Evolutionary conservation across 176 grass and related monocot genomes (phyloP).

Genomic region (Musa beccarii): DNA sequence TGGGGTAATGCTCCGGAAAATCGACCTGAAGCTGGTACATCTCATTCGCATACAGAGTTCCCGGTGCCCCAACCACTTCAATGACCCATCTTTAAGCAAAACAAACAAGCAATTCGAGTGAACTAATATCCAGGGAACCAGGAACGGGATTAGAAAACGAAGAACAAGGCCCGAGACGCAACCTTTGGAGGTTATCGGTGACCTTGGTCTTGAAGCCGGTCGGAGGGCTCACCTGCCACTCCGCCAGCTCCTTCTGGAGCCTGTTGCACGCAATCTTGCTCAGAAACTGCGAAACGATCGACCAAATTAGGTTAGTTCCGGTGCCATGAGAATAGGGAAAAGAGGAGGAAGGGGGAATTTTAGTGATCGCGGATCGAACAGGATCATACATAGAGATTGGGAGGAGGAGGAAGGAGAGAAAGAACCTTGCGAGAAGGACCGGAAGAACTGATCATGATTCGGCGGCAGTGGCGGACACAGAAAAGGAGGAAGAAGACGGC

Average conservation of each 20-base stretch:
- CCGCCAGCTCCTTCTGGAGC: conserved; percentile 81
- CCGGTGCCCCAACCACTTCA: conserved; percentile 62
- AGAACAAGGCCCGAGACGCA: background rate
- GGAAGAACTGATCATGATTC: conserved; percentile 40
- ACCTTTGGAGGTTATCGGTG: conserved; percentile 92
- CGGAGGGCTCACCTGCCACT: conserved; percentile 73
- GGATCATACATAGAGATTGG: background rate
- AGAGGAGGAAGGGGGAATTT: background rate
- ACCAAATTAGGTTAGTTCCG: conserved; percentile 4
- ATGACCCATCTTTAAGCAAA: conserved; percentile 57
- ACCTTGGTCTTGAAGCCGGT: conserved; percentile 67
- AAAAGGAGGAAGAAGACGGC: too few species aligned
- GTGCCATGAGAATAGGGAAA: background rate
- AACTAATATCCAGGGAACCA: background rate
- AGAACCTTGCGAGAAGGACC: conserved; percentile 31
- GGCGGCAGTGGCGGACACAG: background rate
- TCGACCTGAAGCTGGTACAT: conserved; percentile 92
- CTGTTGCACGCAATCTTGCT: conserved; percentile 91
- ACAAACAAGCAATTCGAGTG: background rate
- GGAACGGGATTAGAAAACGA: background rate
- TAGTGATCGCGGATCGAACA: background rate
- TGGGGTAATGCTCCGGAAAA: conserved; percentile 97
- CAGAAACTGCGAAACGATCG: conserved; percentile 35
- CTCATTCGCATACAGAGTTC: conserved; percentile 66
- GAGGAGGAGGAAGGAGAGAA: background rate